These are phyloP conservation scores for Kwoniella sp. DNA, from an alignment of 768 basidiomycete species.

Conservation along the genomic window DNA sequence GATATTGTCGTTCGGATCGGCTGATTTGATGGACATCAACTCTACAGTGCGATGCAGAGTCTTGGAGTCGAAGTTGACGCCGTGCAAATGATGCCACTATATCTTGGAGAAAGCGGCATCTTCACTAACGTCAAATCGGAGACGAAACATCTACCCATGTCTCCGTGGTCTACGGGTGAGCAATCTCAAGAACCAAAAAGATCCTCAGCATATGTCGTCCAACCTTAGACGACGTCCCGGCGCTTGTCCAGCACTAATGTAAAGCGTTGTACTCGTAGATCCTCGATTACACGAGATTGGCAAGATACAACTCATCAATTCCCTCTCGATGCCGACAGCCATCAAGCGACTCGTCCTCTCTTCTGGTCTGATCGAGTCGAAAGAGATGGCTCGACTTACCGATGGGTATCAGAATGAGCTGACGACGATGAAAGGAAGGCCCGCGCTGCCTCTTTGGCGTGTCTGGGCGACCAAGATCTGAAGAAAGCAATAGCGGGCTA, in stretches of 20 bases:
- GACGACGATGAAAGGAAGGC: background rate
- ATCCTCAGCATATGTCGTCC: background rate
- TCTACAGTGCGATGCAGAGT: conserved; percentile 7
- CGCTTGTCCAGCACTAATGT: too few species aligned
- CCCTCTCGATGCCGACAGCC: conserved; percentile 5
- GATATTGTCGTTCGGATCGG: too few species aligned
- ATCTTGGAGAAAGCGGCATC: background rate
- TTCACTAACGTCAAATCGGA: background rate
- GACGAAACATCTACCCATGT: conserved; percentile 11
- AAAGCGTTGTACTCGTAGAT: background rate
- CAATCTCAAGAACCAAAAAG: too few species aligned
- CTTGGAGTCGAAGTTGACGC: conserved; percentile 5
- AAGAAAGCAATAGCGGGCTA: too few species aligned
- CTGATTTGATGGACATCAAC: too few species aligned
- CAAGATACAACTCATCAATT: background rate
- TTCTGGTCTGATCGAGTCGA: background rate
- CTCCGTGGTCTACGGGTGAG: conserved; percentile 19
- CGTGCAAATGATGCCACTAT: background rate
- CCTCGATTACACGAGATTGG: conserved; percentile 6
- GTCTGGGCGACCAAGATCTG: conserved; percentile 10
- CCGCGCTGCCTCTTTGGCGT: conserved; percentile 11
- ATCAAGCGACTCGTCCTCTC: background rate
- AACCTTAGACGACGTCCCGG: too few species aligned
- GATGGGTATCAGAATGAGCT: conserved; percentile 6
- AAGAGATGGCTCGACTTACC: background rate